Conservation (phyloP, 441 rosid genomes). For the Populus hybrid region DNA sequence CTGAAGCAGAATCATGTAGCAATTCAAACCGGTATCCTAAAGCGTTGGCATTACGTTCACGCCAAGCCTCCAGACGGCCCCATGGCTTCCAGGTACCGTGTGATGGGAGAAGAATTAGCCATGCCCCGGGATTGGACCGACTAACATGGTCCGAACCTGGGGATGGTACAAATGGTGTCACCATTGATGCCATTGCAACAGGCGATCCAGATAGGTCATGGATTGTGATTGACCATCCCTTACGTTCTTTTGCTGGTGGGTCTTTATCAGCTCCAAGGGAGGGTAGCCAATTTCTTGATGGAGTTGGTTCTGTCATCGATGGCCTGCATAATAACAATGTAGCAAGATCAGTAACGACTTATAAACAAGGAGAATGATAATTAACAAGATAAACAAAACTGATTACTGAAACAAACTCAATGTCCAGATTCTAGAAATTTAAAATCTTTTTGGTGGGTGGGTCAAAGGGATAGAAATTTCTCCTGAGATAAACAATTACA, state of each 20-base stretch:
- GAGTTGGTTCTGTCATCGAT: constrained; percentile 45
- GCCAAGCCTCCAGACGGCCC: constrained; percentile 94
- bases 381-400: not conserved
- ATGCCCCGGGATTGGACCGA: constrained; percentile 80
- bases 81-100: constrained; percentile 87
- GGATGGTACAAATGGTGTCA: constrained; percentile 91
- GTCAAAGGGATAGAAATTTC: not conserved
- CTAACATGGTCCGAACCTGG: constrained; percentile 77
- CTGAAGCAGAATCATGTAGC: constrained; percentile 45
- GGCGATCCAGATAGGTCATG: constrained; percentile 97
- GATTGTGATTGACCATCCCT: constrained; percentile 85
- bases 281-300: constrained; percentile 58
- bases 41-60: constrained; percentile 47
- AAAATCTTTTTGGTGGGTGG: not conserved
- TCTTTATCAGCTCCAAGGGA: constrained; percentile 51
- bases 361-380: not conserved
- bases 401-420: not conserved
- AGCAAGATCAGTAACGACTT: not conserved
- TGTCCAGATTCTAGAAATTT: not conserved
- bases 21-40: constrained; percentile 75
- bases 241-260: constrained; percentile 56
- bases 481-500: not conserved
- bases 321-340: constrained; percentile 36
- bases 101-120: constrained; percentile 79
- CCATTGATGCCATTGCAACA: constrained; percentile 94